A percentile compares a stretch with the other conserved stretches of the same genome.
phyloP scores from a whole-genome alignment of 1,284 basidiomycete species.

The Rhodotorula sp. region DNA sequence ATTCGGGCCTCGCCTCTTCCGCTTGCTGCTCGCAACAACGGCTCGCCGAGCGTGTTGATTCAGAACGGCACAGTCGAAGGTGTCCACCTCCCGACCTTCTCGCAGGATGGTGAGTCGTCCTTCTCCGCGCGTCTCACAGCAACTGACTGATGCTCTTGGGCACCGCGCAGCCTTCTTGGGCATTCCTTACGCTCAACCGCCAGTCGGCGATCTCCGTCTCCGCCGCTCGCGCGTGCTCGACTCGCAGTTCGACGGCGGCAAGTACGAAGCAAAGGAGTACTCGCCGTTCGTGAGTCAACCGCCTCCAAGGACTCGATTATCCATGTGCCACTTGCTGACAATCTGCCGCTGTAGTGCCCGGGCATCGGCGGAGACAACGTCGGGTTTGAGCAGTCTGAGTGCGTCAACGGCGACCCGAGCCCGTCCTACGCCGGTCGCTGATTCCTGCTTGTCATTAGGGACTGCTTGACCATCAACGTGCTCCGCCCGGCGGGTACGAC shows the following conservation, averaged over 20 bases:
- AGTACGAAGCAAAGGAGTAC: slow-evolving; percentile 12
- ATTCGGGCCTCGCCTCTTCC: no score
- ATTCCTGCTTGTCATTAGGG: slow-evolving; percentile 8
- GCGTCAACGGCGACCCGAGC: background rate
- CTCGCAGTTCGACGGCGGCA: slow-evolving; percentile 14
- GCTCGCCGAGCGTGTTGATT: slow-evolving; percentile 4
- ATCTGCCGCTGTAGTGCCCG: slow-evolving; percentile 11
- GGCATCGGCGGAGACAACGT: slow-evolving; percentile 29
- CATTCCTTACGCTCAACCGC: slow-evolving; percentile 59
- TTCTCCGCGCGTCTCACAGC: no score
- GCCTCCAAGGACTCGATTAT: no score
- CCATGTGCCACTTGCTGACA: background rate
- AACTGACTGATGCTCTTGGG: no score
- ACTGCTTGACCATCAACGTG: slow-evolving; percentile 64
- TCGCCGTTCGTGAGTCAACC: slow-evolving; percentile 14
- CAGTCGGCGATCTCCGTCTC: slow-evolving; percentile 58
- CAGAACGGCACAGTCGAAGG: slow-evolving; percentile 25
- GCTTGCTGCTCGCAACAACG: no score
- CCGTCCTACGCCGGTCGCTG: background rate
- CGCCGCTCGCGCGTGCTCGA: slow-evolving; percentile 54
- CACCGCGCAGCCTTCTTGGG: slow-evolving; percentile 50
- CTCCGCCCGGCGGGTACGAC: slow-evolving; percentile 53
- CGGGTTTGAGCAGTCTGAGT: background rate
- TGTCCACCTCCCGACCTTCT: slow-evolving; percentile 5
- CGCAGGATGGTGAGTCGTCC: slow-evolving; percentile 7